phyloP scores from a whole-genome alignment of 208 protist species.

The Crithidia fasciculata region DNA sequence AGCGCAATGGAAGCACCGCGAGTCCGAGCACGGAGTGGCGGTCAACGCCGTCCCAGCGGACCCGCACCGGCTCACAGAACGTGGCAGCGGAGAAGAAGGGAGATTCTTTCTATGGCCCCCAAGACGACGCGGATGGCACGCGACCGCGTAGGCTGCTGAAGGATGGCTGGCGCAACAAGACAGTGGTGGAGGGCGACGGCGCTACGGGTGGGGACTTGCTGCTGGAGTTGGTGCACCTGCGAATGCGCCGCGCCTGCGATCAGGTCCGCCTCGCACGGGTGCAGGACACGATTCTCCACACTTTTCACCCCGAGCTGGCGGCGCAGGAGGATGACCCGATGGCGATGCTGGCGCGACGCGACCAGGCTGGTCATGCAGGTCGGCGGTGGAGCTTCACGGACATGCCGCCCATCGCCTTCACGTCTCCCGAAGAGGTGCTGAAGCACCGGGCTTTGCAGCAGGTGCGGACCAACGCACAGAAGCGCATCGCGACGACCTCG shows the following conservation, averaged over 20 bases:
- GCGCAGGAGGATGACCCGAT: not conserved
- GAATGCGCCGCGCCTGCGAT: slow-evolving; percentile 41
- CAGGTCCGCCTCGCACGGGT: slow-evolving; percentile 22
- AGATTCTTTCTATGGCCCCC: slow-evolving; percentile 5
- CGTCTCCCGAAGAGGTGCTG: slow-evolving; percentile 15
- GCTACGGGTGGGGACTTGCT: slow-evolving; percentile 27
- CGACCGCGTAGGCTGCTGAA: slow-evolving; percentile 5
- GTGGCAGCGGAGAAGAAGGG: not conserved
- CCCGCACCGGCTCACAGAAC: not conserved
- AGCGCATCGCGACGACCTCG: slow-evolving; percentile 27
- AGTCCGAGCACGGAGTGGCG: too few species aligned
- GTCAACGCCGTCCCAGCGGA: not conserved
- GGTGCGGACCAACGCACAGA: slow-evolving; percentile 20
- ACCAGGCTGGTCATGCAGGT: not conserved
- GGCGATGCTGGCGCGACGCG: slow-evolving; percentile 1
- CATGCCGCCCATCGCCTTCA: slow-evolving; percentile 9
- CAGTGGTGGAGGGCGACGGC: slow-evolving; percentile 16
- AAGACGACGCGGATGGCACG: not conserved
- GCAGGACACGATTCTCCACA: slow-evolving; percentile 5
- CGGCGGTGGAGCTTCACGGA: not conserved
- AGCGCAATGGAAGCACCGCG: not conserved
- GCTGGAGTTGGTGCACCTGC: slow-evolving; percentile 31
- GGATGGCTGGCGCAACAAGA: slow-evolving; percentile 26
- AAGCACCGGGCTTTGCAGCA: slow-evolving; percentile 16
- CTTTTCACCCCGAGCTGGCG: not conserved